A percentile compares a stretch with the other conserved stretches of the same genome.
These are phyloP conservation scores for Venturia nashicola DNA, from an alignment of 2,329 filamentous ascomycete genomes.

Conservation along the genomic window DNA sequence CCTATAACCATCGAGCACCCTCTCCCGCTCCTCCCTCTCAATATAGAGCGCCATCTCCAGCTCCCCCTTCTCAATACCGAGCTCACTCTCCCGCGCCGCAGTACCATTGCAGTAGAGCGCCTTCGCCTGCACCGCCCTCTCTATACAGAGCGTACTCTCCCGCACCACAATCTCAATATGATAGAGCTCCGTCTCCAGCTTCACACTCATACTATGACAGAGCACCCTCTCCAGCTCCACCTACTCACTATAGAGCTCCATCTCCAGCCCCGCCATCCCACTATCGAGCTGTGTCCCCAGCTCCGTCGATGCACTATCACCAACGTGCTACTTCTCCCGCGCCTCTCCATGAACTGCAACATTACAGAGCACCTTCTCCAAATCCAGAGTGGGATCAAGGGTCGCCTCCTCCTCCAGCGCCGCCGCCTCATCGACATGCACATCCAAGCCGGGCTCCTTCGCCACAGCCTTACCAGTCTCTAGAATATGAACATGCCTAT, in stretches of 20 bases:
- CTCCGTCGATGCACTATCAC: conserved; percentile 2
- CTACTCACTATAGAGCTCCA: conserved; percentile 20
- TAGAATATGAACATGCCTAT: conserved; percentile 11
- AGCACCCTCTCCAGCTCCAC: conserved; percentile 16
- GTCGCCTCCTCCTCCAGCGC: conserved; percentile 67
- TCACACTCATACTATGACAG: conserved; percentile 10
- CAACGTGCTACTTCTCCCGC: conserved; percentile 11
- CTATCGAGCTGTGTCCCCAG: conserved; percentile 11
- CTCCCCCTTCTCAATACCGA: conserved; percentile 19
- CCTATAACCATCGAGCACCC: conserved; percentile 13
- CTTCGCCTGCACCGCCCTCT: neutral
- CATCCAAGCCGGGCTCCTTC: conserved; percentile 35
- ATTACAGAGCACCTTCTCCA: conserved; percentile 23
- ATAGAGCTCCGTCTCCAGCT: conserved; percentile 14
- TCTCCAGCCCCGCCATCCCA: conserved; percentile 22
- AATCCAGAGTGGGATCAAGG: conserved; percentile 30
- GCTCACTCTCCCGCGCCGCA: conserved; percentile 10
- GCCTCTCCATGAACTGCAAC: conserved; percentile 14
- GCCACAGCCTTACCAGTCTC: conserved; percentile 19
- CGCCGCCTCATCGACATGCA: conserved; percentile 61
- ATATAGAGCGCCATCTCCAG: conserved; percentile 18
- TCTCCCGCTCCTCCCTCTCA: conserved; percentile 21
- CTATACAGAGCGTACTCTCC: conserved; percentile 17
- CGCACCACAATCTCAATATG: conserved; percentile 16
- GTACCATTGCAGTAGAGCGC: conserved; percentile 17